phyloP scores from a whole-genome alignment of 352 stramenopile species.

The Pythium pyrilobum region DNA sequence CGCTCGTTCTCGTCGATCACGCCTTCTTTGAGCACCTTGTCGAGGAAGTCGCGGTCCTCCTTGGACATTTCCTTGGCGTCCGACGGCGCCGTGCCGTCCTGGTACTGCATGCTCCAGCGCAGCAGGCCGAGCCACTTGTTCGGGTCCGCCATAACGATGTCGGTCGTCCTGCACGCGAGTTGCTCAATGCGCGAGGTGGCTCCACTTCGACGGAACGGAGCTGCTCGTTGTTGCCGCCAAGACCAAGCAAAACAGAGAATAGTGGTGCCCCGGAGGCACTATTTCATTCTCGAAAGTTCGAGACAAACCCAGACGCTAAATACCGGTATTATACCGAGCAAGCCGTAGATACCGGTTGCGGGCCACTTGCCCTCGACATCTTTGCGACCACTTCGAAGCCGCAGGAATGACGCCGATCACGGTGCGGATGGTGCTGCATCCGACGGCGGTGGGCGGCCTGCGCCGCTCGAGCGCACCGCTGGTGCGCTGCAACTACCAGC shows the following conservation, averaged over 20 bases:
- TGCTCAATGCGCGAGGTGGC: too few relatives aligned
- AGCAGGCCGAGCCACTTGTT: slow-evolving; percentile 87
- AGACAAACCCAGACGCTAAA: slow-evolving; percentile 4
- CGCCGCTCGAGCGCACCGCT: not conserved
- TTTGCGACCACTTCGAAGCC: not conserved
- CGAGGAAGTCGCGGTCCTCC: slow-evolving; percentile 72
- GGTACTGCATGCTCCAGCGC: slow-evolving; percentile 87
- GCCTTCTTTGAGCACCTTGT: slow-evolving; percentile 80
- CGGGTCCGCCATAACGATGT: slow-evolving; percentile 41
- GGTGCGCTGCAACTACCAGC: slow-evolving; percentile 5
- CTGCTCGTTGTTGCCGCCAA: not conserved
- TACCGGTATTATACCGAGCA: slow-evolving; percentile 10
- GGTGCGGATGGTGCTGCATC: not conserved
- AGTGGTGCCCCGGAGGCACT: slow-evolving; percentile 5
- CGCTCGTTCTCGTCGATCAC: slow-evolving; percentile 85
- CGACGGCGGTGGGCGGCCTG: not conserved
- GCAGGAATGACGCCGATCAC: not conserved
- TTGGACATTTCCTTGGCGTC: slow-evolving; percentile 65
- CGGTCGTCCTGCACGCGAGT: not conserved
- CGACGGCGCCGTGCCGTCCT: slow-evolving; percentile 67
- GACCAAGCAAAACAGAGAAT: slow-evolving; percentile 5
- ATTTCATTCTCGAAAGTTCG: slow-evolving; percentile 28
- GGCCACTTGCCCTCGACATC: not conserved
- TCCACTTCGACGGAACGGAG: not conserved
- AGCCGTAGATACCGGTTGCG: not conserved